Base-by-base conservation (phyloP, 306 rosid species). In the Prunus salicina region DNA sequence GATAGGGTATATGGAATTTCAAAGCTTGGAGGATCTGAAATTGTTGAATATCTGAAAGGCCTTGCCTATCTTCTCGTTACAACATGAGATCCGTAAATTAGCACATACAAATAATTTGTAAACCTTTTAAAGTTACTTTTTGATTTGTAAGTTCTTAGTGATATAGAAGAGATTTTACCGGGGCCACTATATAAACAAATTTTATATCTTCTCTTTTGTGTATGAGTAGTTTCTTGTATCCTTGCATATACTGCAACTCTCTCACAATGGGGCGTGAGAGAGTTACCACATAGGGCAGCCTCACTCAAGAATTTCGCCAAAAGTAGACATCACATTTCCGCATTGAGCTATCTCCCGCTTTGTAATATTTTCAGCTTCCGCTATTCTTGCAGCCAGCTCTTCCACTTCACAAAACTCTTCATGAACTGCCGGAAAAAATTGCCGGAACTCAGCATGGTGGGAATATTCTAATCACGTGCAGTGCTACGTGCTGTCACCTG, bases 1-100 rank as follows among this genome's bases (percentile, higher is more conserved):
- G 98, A 95, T 79, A 88, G 98, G 88, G 96, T 95, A 38, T 92
- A 70, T 53, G 97, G 98, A 78, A 92, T 90, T 85, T 92, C 97
- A 64, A 95, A 95, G 89, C 98, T 92, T 43, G 98, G 97, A 74
- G 98, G 98, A 82, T 95, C 98, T 13, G 98, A 95, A 84, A 92
- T 95, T 76, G 96, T 95, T 53, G 96, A 89, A 87, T 92, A 95
- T 86, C 86, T 95, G 32, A 92, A 95, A 74, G 98, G 97, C 84
- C 96, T 95, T 38, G 86, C 74, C 4, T 95, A 90, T 77, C 91
- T 92, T 75, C 79, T 89, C 80, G 84, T 90, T 72, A 92, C 98
- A 70, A 95, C 97, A 71, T 94, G 79, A 82, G 50, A 64, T 18
- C 25, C 22, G 43, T 22, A 65, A 38, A 51, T 16, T 49, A 67